Evolutionary conservation across 2,329 filamentous ascomycete species (phyloP), one percentile per base, ranked within the genome.

Genomic region (Diaporthe sp.): DNA sequence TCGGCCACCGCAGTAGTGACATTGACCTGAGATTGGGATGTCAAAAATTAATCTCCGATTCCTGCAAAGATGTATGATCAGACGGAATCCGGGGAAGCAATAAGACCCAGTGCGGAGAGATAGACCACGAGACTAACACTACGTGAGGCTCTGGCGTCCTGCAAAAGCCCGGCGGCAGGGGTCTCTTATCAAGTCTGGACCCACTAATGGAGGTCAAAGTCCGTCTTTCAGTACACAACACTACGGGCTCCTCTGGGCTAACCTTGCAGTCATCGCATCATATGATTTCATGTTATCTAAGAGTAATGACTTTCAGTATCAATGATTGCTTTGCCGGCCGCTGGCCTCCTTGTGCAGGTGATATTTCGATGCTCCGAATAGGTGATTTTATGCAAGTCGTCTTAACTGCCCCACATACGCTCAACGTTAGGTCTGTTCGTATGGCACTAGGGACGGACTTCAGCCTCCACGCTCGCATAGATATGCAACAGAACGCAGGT

Each of bases 171-270:
- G 25, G 58, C 8, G 9, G 22, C 38, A 45, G 40, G 38, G 58
- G n/a, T 45, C 17, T 15, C 15, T 64, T 64, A 45, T 64, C 58
- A 6, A 30, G 12, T 35, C 3, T 19, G 15, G 58, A 64, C 25
- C 58, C 58, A 45, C 58, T 45, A 22, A 64, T 64, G 58, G 58
- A 64, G 38, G 58, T 64, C 25, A 25, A 64, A 64, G 38, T 64
- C 58, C 58, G 38, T 64, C 58, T 30, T 15, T 15, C 22, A 42
- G 58, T 4, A 61, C 58, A 42, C 22, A 1, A 38, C 35, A 42
- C 42, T 2, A 30, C 38, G 1, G 17, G 38, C 35, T 61, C n/a
- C n/a, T 22, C 57, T 42, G 13, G 57, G 35, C 25, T 22, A 64
- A 45, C 58, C 58, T 64, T 45, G 40, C 13, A 30, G 25, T 7